Conservation (phyloP, 169 alveolate species). For the Plasmodium ovale region DNA sequence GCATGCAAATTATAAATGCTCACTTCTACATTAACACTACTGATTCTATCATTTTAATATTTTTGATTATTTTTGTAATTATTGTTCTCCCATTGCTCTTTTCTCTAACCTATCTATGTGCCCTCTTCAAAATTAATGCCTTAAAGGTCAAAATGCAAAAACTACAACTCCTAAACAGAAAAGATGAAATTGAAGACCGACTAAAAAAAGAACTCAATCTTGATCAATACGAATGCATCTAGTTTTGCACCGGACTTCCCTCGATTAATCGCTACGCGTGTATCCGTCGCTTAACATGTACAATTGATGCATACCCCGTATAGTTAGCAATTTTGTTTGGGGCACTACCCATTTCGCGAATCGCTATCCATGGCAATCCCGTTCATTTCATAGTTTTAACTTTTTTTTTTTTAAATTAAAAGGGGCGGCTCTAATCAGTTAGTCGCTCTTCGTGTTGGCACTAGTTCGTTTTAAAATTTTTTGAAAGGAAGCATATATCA, state of each 20-base stretch:
- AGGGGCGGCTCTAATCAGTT: neutral
- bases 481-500: too few relatives aligned
- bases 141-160: constrained; percentile 57
- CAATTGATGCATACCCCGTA: too few relatives aligned
- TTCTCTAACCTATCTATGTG: constrained; percentile 59
- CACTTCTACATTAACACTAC: constrained; percentile 64
- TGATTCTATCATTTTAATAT: constrained; percentile 59
- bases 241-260: neutral
- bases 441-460: neutral
- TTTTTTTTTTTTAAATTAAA: too few relatives aligned
- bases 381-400: neutral
- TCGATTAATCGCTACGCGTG: too few relatives aligned
- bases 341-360: too few relatives aligned
- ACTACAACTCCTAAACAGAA: constrained; percentile 53
- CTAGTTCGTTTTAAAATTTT: neutral
- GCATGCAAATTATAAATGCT: constrained; percentile 42
- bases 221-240: constrained; percentile 51
- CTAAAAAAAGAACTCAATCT: constrained; percentile 36
- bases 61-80: constrained; percentile 56
- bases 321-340: too few relatives aligned
- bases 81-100: constrained; percentile 57
- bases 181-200: constrained; percentile 74
- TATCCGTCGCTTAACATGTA: neutral
- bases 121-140: constrained; percentile 27
- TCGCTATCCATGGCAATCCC: too few relatives aligned